phyloP scores from a whole-genome alignment of 2,329 filamentous ascomycete genomes.

The Diaporthe vexans region DNA sequence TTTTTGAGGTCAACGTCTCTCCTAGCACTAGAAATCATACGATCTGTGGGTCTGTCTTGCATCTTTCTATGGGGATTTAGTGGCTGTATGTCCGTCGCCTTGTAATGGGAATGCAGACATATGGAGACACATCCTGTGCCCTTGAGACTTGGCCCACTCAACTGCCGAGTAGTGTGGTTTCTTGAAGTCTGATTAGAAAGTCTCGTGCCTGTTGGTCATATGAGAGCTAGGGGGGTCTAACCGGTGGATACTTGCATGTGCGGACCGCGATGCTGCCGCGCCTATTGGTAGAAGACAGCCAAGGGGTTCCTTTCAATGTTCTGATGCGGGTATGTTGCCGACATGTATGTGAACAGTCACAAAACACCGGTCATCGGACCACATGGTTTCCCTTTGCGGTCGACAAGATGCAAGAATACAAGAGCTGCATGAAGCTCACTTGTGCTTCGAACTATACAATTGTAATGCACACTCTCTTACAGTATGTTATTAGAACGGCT shows the following conservation, averaged over 20 bases:
- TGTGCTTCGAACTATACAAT: neutral
- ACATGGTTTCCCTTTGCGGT: neutral
- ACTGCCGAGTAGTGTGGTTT: neutral
- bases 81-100: neutral
- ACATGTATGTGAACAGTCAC: neutral
- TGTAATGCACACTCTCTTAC: neutral
- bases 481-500: no score
- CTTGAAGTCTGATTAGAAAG: neutral
- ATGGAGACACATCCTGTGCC: neutral
- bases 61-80: slow-evolving; percentile 6
- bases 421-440: neutral
- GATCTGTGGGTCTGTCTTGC: neutral
- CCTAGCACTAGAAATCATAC: neutral
- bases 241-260: neutral
- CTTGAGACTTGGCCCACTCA: neutral
- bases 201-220: neutral
- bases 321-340: neutral
- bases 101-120: neutral
- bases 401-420: neutral
- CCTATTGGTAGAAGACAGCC: neutral
- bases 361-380: neutral
- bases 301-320: neutral
- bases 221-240: neutral
- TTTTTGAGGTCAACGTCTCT: neutral
- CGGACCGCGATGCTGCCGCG: neutral